Evolutionary conservation across 2,329 filamentous ascomycete species (phyloP).

Genomic region (Ascosphaera pollenicola): DNA sequence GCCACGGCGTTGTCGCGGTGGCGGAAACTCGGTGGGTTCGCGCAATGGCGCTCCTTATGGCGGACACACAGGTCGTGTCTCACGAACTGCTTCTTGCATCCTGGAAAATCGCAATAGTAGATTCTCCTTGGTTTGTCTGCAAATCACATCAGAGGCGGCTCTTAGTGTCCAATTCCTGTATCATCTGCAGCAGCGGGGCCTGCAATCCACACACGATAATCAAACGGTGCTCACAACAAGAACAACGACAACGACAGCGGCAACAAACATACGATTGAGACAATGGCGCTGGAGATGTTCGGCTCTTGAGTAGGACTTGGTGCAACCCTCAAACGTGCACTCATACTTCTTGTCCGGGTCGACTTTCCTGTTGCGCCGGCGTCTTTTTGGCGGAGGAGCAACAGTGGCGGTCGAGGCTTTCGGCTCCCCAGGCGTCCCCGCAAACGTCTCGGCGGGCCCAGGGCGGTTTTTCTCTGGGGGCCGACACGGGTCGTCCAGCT

Average conservation of each 20-base stretch:
- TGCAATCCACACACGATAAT: not conserved
- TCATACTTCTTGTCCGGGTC: conserved; percentile 38
- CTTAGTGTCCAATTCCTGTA: not conserved
- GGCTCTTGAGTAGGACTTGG: conserved; percentile 88
- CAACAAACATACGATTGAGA: conserved; percentile 53
- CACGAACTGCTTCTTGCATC: conserved; percentile 78
- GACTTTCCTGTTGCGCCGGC: conserved; percentile 23
- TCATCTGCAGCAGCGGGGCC: not conserved
- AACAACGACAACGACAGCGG: not conserved
- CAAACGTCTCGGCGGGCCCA: not conserved
- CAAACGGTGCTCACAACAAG: not conserved
- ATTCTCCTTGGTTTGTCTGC: conserved; percentile 82
- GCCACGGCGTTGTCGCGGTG: conserved; percentile 23
- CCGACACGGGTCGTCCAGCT: not conserved
- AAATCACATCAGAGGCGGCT: conserved; percentile 3
- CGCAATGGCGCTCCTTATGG: conserved; percentile 60
- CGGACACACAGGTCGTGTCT: conserved; percentile 79
- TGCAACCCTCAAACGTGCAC: conserved; percentile 69
- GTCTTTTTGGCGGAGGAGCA: conserved; percentile 14
- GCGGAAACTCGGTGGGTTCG: conserved; percentile 30
- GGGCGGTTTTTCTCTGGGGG: not conserved
- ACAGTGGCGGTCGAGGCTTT: not conserved
- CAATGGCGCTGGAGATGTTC: conserved; percentile 95
- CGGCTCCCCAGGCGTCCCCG: not conserved
- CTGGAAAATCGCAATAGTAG: conserved; percentile 78